These are phyloP conservation scores for Sporothrix brasiliensis DNA, from an alignment of 2,329 filamentous ascomycete genomes.

Conservation along the genomic window DNA sequence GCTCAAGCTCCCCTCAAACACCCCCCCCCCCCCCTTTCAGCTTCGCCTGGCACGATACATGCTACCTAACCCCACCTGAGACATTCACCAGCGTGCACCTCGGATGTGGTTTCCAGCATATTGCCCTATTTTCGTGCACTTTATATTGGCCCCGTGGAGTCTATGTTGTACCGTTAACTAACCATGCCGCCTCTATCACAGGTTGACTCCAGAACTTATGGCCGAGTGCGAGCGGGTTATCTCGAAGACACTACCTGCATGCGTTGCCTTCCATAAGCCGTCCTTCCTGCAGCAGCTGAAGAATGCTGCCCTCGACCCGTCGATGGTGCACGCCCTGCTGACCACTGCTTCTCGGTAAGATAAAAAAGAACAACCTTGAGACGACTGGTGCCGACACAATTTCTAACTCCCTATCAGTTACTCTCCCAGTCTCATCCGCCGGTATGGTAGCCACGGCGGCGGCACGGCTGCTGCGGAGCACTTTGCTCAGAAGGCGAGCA, in stretches of 20 bases:
- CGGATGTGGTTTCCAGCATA: background rate
- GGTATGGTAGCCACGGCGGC: slow-evolving; percentile 58
- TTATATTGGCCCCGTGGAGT: background rate
- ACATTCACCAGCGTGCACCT: background rate
- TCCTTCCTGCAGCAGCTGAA: slow-evolving; percentile 64
- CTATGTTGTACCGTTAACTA: slow-evolving; percentile 18
- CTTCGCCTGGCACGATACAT: background rate
- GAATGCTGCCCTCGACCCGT: slow-evolving; percentile 57
- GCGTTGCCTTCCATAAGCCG: slow-evolving; percentile 65
- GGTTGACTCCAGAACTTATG: slow-evolving; percentile 60
- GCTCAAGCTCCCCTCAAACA: background rate
- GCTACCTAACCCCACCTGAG: slow-evolving; percentile 28
- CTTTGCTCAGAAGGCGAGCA: slow-evolving; percentile 61
- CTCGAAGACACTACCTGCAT: slow-evolving; percentile 62
- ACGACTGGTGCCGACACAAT: background rate
- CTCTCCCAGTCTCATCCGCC: slow-evolving; percentile 59
- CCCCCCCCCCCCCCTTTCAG: background rate
- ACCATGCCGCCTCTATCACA: slow-evolving; percentile 36
- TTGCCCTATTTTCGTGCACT: background rate
- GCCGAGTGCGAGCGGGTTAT: slow-evolving; percentile 64
- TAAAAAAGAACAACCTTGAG: background rate
- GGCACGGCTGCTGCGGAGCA: slow-evolving; percentile 60
- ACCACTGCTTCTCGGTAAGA: slow-evolving; percentile 60
- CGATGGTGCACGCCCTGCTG: slow-evolving; percentile 61
- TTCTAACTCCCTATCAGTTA: slow-evolving; percentile 47